These are phyloP conservation scores for Echites panduratus DNA, from an alignment of 257 asterid species.

Conservation along the genomic window DNA sequence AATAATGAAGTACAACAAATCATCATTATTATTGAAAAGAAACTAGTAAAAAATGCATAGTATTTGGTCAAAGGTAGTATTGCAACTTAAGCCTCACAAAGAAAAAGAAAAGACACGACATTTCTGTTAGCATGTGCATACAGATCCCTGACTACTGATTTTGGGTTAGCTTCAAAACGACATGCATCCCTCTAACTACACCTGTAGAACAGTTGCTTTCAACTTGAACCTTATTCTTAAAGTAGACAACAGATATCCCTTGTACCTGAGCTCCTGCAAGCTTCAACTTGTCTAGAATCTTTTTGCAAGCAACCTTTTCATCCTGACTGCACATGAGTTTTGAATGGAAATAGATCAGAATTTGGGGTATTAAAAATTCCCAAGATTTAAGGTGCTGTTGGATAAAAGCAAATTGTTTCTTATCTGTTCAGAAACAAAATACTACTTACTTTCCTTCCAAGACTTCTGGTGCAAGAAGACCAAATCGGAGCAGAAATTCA, in stretches of 20 bases:
- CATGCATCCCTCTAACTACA: slow-evolving; percentile 2
- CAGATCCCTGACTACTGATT: background rate
- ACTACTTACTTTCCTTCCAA: slow-evolving; percentile 79
- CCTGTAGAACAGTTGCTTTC: background rate
- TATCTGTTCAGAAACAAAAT: slow-evolving; percentile 3
- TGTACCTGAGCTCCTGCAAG: slow-evolving; percentile 90
- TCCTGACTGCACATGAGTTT: slow-evolving; percentile 46
- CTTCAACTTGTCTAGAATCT: slow-evolving; percentile 71
- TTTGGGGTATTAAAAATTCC: slow-evolving; percentile 11
- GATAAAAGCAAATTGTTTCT: background rate
- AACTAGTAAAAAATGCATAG: background rate
- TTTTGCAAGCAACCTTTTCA: slow-evolving; percentile 70
- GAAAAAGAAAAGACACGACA: background rate
- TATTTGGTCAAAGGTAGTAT: background rate
- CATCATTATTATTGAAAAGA: background rate
- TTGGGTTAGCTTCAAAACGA: background rate
- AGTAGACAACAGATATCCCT: slow-evolving; percentile 1
- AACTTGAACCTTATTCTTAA: slow-evolving; percentile 3
- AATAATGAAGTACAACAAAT: background rate
- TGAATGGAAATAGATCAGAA: slow-evolving; percentile 18
- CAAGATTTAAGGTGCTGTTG: slow-evolving; percentile 5
- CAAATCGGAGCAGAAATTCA: slow-evolving; percentile 82
- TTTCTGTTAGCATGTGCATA: background rate
- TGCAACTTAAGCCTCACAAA: background rate
- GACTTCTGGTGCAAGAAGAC: slow-evolving; percentile 83